Base-by-base conservation (phyloP, 2,329 filamentous ascomycete species). In the Penicillium sp. region DNA sequence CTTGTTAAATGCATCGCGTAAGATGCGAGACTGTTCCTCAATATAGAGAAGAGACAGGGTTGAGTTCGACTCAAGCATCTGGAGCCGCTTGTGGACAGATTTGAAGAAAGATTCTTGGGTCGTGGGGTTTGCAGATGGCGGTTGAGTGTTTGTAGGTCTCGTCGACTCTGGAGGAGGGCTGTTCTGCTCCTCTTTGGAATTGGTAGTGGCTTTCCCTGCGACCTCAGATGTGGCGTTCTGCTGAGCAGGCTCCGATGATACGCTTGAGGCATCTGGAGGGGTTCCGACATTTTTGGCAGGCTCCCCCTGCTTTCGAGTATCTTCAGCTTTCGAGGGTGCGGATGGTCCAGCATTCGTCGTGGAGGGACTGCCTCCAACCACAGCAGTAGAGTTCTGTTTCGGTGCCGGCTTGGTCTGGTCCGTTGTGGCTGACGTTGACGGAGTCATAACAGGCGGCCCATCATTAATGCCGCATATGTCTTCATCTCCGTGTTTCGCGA, bases 61-160 rank as follows among this genome's bases (percentile, higher is more conserved):
- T 12, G 92, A 91, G 70, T 97, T 99, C 16, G 90, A 85, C 72
- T 99, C 94, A 8, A 97, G 85, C 64, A 92, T 86, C 61, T 93
- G 90, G 5, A 99, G 81, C 1, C 94, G 89, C 73, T 97, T 97
- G 60, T 92, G 91, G 9, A 97, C 88, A 4, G 91, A 90, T 72
- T 97, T 97, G 82, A 97, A 99, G 74, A 99, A 97, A 2, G 90
- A 94, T 70, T 99, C 94, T 72, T 99, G 94, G 1, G 95, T 94
- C 0, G 92, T 91, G 2, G 93, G 92, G 1, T 86, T 83, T 1
- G 88, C 74, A 2, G 81, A 73, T 8, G 80, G 70, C 1, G 80
- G 76, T 62, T 82, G 74, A 27, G 77, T 74, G 40, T 79, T 67
- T 9, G 78, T 75, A 27, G 75, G 50, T 57, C 66, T 63, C 4